Percentiles rank a stretch among this genome's conserved stretches.
Evolutionary conservation across 805 yeast genomes (phyloP).

Genomic region (Nakazawaea siamensis): DNA sequence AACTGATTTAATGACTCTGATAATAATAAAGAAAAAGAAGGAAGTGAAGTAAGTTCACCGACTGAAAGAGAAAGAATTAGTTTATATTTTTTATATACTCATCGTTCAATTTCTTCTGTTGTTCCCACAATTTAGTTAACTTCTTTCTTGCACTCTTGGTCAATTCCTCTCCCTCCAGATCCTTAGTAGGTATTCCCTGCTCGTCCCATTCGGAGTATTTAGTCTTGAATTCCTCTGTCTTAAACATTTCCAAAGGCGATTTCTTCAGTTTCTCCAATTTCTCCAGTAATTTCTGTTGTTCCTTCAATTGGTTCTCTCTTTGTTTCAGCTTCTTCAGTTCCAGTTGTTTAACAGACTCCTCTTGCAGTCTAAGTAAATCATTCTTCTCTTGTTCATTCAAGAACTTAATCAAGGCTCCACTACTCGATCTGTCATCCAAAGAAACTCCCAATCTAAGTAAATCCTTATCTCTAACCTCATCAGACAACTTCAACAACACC

Average conservation of each 20-base stretch:
- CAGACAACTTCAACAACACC: conserved; percentile 62
- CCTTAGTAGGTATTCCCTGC: conserved; percentile 73
- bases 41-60: no score
- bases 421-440: conserved; percentile 71
- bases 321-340: conserved; percentile 47
- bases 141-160: conserved; percentile 84
- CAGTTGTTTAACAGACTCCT: conserved; percentile 45
- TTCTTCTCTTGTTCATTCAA: conserved; percentile 60
- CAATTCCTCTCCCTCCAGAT: conserved; percentile 70
- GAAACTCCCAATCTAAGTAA: conserved; percentile 72
- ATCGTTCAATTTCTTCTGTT: conserved; percentile 74
- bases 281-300: conserved; percentile 46
- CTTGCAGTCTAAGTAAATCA: conserved; percentile 54
- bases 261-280: conserved; percentile 58
- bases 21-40: conserved; percentile 3
- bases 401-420: conserved; percentile 78
- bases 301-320: conserved; percentile 27
- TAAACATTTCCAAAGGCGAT: conserved; percentile 69
- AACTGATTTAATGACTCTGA: conserved; percentile 53
- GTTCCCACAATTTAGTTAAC: conserved; percentile 65
- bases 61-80: no score
- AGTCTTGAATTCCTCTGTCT: conserved; percentile 29
- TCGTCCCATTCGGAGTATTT: conserved; percentile 74
- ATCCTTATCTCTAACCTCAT: conserved; percentile 63
- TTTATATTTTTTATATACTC: conserved; percentile 54